Base-by-base conservation (phyloP, 331 rosid genomes). In the Acacia pycnantha region DNA sequence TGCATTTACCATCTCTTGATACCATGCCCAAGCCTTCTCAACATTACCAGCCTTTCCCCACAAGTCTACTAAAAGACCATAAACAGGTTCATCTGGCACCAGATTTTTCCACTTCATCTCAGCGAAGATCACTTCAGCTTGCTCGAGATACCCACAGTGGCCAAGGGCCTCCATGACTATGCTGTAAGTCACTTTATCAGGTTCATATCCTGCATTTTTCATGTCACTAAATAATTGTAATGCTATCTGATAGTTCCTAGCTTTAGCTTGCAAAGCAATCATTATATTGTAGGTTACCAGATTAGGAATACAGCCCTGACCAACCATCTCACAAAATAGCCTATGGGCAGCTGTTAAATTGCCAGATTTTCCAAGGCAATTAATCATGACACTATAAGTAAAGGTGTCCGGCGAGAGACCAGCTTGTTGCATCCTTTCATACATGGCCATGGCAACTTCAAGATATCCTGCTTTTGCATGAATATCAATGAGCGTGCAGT, bases 141-240 rank as follows among this genome's bases (percentile, higher is more conserved):
- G 97, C 83, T 93, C 96, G 2, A 95, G 92, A 81, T 84, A 88
- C 73, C 98, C 99, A 86, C 97, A 93, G 77, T 95, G 98, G 68
- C 97, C 99, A 84, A 93, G 95, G 70, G 93, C 98, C 92, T 95
- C 98, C 98, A 93, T 95, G 50, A 95, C 94, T 87, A 95, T 95
- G 88, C 96, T 90, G 77, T 93, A 95, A 33, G 97, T 93, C 76
- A 95, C 97, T 76, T 90, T 93, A 86, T 95, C 98, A 6, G 98
- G 98, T 82, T 86, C 86, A 82, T 91, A 95, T 62, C 98, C 98
- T 2, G 92, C 95, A 84, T 85, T 88, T 83, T 95, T 91, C 97
- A 95, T 90, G 65, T 92, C 92, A 41, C 91, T 95, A 78, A 93
- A 95, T 44, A 95, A 90, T 80, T 88, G 90, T 84, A 95, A 82